Base-by-base conservation (phyloP, 2,329 filamentous ascomycete species). In the Fusarium albidum region DNA sequence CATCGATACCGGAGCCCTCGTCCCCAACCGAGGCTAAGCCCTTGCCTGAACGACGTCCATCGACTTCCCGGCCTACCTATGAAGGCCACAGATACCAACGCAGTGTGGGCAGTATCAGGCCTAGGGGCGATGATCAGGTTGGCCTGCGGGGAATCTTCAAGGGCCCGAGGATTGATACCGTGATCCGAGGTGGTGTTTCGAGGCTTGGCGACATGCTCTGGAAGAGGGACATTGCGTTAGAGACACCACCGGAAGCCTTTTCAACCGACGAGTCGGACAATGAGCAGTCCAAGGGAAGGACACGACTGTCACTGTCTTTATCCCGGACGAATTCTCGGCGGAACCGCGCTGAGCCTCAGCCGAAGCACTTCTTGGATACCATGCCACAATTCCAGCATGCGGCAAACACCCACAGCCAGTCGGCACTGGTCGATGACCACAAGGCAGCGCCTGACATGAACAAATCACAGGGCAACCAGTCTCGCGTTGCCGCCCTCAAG, bases 81-180 rank as follows among this genome's bases (percentile, higher is more conserved):
- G 78, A 81, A 49, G 78, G 69, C 61, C 76, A 75, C 66, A 85
- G 76, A 58, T 75, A 76, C 38, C 77, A 79, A 54, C 74, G 75
- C 55, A 81, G 77, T 37, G 72, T 77, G 21, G 77, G 77, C 15
- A 86, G 82, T 65, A 61, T 81, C n/a, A 77, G 75, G 17, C 70
- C 75, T 14, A 76, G 68, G 18, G 29, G 57, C 2, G 73, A 75
- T 13, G 72, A 76, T 11, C 64, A 65, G 32, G 52, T 68, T 34
- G 69, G 73, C 12, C 42, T 75, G 13, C 84, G 87, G 34, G 86
- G 88, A 7, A 87, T 96, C 40, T 89, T 96, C 73, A 94, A 92
- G 73, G 88, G 87, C 3, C 84, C 86, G 42, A 82, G 89, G 49
- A 86, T 94, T 57, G 90, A 91, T 55, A 89, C 85, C 26, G 81